Evolutionary conservation across 73 alveolate species (phyloP), one percentile per base, ranked within the genome.

Genomic region (Paramecium caudatum): DNA sequence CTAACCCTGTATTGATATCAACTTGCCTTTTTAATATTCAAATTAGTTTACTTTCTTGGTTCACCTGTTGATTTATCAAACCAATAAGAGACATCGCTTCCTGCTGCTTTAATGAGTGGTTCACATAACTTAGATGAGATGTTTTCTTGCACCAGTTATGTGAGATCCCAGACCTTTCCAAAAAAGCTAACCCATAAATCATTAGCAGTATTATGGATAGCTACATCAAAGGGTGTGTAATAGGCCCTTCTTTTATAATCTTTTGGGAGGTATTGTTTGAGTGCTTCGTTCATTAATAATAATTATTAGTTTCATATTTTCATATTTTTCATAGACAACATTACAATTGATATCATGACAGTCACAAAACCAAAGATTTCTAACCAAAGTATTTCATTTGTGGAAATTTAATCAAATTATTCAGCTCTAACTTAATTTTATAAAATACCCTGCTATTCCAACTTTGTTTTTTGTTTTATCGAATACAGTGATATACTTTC

Each of bases 31-130:
- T 87, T 61, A 33, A 47, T 33, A 69, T 61, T 46, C 0, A 27
- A 32, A 27, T 23, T 21, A 45, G 33, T 47, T 87, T 68, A 61
- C 90, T 49, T 87, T 92, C 94, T 95, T 27, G 97, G 98, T 91
- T 98, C 99, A 61, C 98, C 92, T 10, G 99, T 97, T 81, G 92
- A 91, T 61, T 95, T 95, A 90, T 98, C 99, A 69, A 98, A 98
- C 99, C 99, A 97, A 90, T 97, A 99, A 21, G 99, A 93, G 78
- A 97, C 97, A 85, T 97, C 99, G 5, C 96, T 92, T 37, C 99
- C 99, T 25, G 99, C 99, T 36, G 97, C 97, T 45, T 95, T 92
- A 39, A 97, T 97, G 16, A 97, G 83, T 32, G 99, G 99, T 48
- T 96, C 94, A 87, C 97, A 93, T 61, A 94, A 90, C 30, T 55